Percentiles rank a stretch among this genome's conserved stretches.
phyloP scores from a whole-genome alignment of 768 basidiomycete genomes.

The Suillus subluteus region DNA sequence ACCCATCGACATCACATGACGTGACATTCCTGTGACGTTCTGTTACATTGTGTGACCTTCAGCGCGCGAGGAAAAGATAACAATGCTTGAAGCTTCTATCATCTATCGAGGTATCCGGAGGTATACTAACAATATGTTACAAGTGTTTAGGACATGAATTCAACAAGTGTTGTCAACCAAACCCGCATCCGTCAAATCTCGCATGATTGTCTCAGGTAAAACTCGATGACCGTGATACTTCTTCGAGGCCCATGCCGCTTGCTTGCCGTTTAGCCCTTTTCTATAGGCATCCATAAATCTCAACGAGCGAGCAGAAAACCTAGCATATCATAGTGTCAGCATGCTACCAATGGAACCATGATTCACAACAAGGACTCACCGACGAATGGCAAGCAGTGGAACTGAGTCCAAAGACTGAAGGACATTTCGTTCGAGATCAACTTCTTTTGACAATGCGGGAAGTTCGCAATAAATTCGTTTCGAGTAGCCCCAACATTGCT shows the following conservation, averaged over 20 bases:
- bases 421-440: constrained; percentile 38
- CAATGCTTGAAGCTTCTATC: no score
- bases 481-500: constrained; percentile 39
- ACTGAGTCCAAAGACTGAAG: constrained; percentile 31
- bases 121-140: no score
- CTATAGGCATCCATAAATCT: constrained; percentile 26
- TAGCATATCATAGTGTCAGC: constrained; percentile 7
- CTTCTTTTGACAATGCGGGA: constrained; percentile 32
- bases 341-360: background rate
- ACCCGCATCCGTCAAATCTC: background rate
- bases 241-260: constrained; percentile 23
- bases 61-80: no score
- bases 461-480: constrained; percentile 36
- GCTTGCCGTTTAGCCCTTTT: constrained; percentile 19
- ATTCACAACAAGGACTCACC: background rate
- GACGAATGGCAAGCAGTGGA: constrained; percentile 11
- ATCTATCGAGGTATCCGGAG: no score
- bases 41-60: no score
- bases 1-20: background rate
- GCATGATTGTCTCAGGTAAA: constrained; percentile 15
- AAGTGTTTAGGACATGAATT: no score
- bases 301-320: constrained; percentile 15
- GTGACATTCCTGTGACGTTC: background rate
- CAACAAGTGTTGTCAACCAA: background rate
- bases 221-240: constrained; percentile 21